phyloP scores from a whole-genome alignment of 2,329 filamentous ascomycete genomes.

The Emericellopsis atlantica region DNA sequence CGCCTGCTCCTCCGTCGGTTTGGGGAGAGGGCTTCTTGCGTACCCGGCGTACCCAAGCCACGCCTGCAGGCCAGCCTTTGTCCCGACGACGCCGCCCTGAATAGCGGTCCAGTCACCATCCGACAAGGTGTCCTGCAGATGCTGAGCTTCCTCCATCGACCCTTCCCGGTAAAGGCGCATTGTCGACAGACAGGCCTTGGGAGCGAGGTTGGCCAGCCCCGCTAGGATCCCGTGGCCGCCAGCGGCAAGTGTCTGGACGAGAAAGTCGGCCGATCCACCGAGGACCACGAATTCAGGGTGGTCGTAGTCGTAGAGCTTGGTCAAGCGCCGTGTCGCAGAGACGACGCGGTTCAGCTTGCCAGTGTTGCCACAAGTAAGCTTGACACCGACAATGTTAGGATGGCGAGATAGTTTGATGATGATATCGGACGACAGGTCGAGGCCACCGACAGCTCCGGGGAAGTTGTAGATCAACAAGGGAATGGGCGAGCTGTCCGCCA shows the following conservation, averaged over 20 bases:
- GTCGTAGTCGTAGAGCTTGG: slow-evolving; percentile 3
- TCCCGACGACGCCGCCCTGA: slow-evolving; percentile 13
- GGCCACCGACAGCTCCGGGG: slow-evolving; percentile 45
- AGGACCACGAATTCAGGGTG: slow-evolving; percentile 20
- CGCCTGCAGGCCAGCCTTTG: slow-evolving; percentile 22
- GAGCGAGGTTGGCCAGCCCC: slow-evolving; percentile 24
- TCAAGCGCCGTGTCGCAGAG: slow-evolving; percentile 12
- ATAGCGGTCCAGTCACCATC: slow-evolving; percentile 15
- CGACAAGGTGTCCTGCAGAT: slow-evolving; percentile 19
- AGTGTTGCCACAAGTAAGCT: slow-evolving; percentile 54
- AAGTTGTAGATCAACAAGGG: slow-evolving; percentile 57
- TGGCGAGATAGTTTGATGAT: slow-evolving; percentile 36
- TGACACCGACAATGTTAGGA: slow-evolving; percentile 50
- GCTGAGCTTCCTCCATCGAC: slow-evolving; percentile 17
- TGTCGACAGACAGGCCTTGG: slow-evolving; percentile 21
- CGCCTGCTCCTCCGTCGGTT: slow-evolving; percentile 33
- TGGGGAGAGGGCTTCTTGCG: slow-evolving; percentile 31
- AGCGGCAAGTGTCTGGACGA: slow-evolving; percentile 23
- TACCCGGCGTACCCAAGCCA: slow-evolving; percentile 7
- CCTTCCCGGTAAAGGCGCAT: slow-evolving; percentile 19
- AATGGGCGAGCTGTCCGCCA: slow-evolving; percentile 45
- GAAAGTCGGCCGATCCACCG: slow-evolving; percentile 27
- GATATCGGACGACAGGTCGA: slow-evolving; percentile 48
- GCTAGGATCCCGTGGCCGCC: slow-evolving; percentile 27
- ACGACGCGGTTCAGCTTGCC: slow-evolving; percentile 43